Base-by-base conservation (phyloP, 75 land plant genomes). In the Cunninghamia lanceolata region DNA sequence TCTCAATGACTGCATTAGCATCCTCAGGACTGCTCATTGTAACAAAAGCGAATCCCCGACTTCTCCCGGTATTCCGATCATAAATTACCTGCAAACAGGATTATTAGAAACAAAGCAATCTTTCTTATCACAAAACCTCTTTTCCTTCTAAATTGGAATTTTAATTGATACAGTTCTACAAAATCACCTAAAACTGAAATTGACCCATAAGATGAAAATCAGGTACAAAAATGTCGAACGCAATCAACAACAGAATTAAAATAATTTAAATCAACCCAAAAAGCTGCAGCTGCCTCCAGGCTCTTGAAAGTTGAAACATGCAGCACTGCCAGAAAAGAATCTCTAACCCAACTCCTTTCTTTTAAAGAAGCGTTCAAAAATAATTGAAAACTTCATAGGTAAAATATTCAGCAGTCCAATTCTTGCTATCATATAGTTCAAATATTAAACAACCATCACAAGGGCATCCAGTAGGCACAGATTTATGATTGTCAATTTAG, bases 21-120 rank as follows among this genome's bases (percentile, higher is more conserved):
- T 96, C 98, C 87, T 95, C 95, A 28, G 90, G 53, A 39, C 86
- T 90, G 85, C 96, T 93, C 98, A 98, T 96, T 35, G 99, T 96
- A 50, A 95, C 99, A 88, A 96, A 98, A 34, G 94, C 99, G 86
- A 98, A 98, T 21, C 99, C 99, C 89, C 99, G 93, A 88, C 99
- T 98, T 88, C 88, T 94, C 66, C 96, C 95, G 10, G 94, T 92
- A 3, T 94, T 89, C 45, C 92, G 86, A 68, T 98, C 94, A 84
- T 95, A 98, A 1, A 98, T 92, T 43, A 98, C 97, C 96, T 97
- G 89, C 74, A 91, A 82, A 39, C 35, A 85, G 83, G 45, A 39
- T 25, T 25, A 25, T 80, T 80, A 42, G n/a, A n/a, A 42, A 36
- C 30, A 21, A 79, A 25, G 43, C 46, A 32, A 2, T 9, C 2